Conservation (phyloP, 73 alveolate species). For the Stentor roeselii region DNA sequence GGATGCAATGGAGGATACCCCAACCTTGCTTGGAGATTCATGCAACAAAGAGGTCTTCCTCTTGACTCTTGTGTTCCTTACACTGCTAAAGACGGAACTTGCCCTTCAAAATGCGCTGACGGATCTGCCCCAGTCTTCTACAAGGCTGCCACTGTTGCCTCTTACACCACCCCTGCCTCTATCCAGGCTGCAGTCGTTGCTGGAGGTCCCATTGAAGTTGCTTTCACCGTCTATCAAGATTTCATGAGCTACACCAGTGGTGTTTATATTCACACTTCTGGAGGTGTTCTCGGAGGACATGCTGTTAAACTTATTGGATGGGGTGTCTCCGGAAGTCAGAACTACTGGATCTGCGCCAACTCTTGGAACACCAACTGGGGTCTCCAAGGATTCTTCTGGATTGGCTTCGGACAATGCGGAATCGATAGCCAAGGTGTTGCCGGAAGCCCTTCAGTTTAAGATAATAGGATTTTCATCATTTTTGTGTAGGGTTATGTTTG, state of each 20-base stretch:
- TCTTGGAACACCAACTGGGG: constrained; percentile 88
- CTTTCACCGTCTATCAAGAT: constrained; percentile 81
- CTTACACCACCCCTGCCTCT: constrained; percentile 28
- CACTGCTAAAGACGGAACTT: constrained; percentile 17
- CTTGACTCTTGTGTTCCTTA: constrained; percentile 45
- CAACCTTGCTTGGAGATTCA: constrained; percentile 4
- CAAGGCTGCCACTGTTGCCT: background rate
- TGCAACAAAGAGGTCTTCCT: background rate
- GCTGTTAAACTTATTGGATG: constrained; percentile 82
- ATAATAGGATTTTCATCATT: background rate
- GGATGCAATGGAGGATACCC: constrained; percentile 83
- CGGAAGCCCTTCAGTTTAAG: constrained; percentile 23
- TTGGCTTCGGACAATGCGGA: constrained; percentile 65
- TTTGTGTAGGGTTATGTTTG: background rate
- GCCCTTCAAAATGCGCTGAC: background rate
- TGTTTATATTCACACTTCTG: constrained; percentile 72
- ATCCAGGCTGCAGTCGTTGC: constrained; percentile 60
- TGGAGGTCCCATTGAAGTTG: constrained; percentile 75
- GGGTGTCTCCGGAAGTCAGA: constrained; percentile 65
- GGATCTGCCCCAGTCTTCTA: background rate
- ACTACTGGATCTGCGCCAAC: constrained; percentile 87
- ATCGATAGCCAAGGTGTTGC: constrained; percentile 37
- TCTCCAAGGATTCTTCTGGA: constrained; percentile 61
- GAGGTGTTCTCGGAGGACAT: constrained; percentile 75
- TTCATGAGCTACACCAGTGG: constrained; percentile 75